These are phyloP conservation scores for Craspedostauros australis DNA, from an alignment of 108 stramenopile genomes.

Conservation along the genomic window DNA sequence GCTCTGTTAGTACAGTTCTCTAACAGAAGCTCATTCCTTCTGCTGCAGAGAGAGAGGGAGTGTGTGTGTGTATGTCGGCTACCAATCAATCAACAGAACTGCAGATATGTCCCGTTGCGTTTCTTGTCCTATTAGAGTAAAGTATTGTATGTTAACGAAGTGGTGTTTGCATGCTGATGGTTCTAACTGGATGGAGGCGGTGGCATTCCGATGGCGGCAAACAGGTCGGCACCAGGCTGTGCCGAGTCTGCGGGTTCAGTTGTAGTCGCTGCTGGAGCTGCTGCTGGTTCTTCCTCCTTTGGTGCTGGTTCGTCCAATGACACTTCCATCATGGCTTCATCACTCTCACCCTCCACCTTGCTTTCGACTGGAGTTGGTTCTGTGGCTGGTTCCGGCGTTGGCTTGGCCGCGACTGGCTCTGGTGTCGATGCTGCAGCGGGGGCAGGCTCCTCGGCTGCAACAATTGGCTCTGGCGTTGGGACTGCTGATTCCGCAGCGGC, in stretches of 20 bases:
- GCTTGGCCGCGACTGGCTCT: not conserved
- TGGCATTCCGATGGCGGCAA: slow-evolving; percentile 46
- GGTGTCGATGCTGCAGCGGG: not conserved
- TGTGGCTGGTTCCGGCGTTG: not conserved
- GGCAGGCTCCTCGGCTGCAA: not conserved
- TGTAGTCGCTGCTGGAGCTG: not conserved
- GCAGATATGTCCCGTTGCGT: too few species aligned
- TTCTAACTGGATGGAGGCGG: slow-evolving; percentile 46
- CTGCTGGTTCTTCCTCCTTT: not conserved
- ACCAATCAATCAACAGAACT: too few species aligned
- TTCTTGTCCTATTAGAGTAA: too few species aligned
- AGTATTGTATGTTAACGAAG: too few species aligned
- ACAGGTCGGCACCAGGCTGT: slow-evolving; percentile 7
- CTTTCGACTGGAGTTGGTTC: not conserved
- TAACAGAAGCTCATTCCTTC: too few species aligned
- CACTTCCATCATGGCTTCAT: not conserved
- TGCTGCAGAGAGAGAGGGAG: too few species aligned
- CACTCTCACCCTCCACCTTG: too few species aligned
- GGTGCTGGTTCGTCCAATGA: not conserved
- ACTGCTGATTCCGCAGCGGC: not conserved
- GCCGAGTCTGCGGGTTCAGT: not conserved
- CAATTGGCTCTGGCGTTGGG: not conserved
- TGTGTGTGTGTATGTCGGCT: too few species aligned
- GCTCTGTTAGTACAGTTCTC: too few species aligned
- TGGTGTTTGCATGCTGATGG: too few species aligned